These are phyloP conservation scores for Chrysosporium queenslandicum DNA, from an alignment of 2,329 filamentous ascomycete species.

Conservation along the genomic window DNA sequence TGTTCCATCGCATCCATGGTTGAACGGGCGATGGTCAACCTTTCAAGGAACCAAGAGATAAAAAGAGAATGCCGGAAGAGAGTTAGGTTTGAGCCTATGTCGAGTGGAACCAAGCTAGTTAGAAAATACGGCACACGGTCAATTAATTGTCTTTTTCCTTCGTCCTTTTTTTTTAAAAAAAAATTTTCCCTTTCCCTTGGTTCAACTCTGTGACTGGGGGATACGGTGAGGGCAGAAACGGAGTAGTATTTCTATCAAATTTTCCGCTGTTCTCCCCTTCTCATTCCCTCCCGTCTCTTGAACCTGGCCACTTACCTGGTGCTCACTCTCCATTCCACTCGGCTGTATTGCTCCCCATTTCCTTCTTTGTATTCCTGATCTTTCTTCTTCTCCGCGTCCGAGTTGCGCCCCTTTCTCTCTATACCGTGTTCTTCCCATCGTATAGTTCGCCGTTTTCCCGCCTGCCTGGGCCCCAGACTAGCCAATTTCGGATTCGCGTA, in stretches of 20 bases:
- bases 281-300: not conserved
- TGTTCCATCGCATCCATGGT: conserved; percentile 8
- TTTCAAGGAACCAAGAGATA: not conserved
- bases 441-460: conserved; percentile 4
- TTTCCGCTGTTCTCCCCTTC: not conserved
- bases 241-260: not conserved
- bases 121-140: not conserved
- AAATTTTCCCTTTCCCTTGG: conserved; percentile 8
- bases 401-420: not conserved
- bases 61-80: not conserved
- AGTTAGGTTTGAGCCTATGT: conserved; percentile 1
- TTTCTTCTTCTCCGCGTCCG: not conserved
- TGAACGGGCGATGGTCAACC: not conserved
- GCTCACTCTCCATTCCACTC: not conserved
- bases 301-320: not conserved
- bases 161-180: not conserved
- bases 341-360: not conserved
- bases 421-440: not conserved
- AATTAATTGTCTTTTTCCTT: too few species aligned
- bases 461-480: conserved; percentile 4
- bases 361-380: not conserved
- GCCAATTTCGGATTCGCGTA: conserved; percentile 2
- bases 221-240: not conserved
- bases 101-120: conserved; percentile 1
- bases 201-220: not conserved